Conservation (phyloP, 768 basidiomycete genomes). For the Lactarius trivialis region DNA sequence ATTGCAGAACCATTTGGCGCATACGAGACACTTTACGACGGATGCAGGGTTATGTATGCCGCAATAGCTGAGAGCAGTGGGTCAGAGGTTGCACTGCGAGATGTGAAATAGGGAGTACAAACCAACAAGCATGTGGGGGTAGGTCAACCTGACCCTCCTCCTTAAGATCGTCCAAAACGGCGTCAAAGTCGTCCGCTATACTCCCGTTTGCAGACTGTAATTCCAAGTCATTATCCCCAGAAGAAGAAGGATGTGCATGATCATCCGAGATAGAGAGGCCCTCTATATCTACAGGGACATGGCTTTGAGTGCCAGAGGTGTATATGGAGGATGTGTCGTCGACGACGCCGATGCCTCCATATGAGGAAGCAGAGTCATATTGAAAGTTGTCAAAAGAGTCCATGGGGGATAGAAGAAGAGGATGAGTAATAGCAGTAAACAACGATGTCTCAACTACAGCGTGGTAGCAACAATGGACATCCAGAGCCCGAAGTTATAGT, state of each 20-base stretch:
- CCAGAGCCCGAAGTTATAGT: conserved; percentile 61
- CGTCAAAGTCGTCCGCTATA: conserved; percentile 85
- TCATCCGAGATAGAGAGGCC: conserved; percentile 63
- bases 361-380: conserved; percentile 76
- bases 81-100: conserved; percentile 10
- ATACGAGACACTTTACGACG: conserved; percentile 91
- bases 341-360: conserved; percentile 62
- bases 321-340: conserved; percentile 81
- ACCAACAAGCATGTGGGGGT: conserved; percentile 96
- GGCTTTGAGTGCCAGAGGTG: conserved; percentile 59
- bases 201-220: conserved; percentile 33
- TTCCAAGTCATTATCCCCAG: conserved; percentile 27
- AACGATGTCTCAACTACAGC: conserved; percentile 19
- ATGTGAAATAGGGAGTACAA: conserved; percentile 15
- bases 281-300: conserved; percentile 51
- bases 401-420: conserved; percentile 37
- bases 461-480: conserved; percentile 41
- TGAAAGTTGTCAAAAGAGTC: conserved; percentile 83
- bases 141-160: conserved; percentile 72
- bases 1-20: conserved; percentile 98
- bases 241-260: conserved; percentile 31
- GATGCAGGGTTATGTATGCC: conserved; percentile 97
- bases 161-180: conserved; percentile 82
- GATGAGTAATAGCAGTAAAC: conserved; percentile 9
- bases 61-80: conserved; percentile 63